Base-by-base conservation (phyloP, 805 yeast genomes). In the Nakazawaea anatomiae region DNA sequence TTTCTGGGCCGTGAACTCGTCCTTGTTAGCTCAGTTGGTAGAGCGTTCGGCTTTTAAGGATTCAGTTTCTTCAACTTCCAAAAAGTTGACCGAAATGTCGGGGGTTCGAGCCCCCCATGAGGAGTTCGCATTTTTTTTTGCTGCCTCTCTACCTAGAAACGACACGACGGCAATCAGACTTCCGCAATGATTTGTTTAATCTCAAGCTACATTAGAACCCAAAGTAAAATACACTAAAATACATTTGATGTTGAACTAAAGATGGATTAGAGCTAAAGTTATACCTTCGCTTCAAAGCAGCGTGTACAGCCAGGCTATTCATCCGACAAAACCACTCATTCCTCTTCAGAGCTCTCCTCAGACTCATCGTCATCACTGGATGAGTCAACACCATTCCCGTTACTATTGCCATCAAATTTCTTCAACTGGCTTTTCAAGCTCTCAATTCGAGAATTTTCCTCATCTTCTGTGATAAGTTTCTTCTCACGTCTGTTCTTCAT, bases 271-370 rank as follows among this genome's bases (percentile, higher is more conserved):
- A 38, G n/a, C 40, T 38, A 34, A 12, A 34, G 36, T 10, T 10
- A 34, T 34, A 34, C 36, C 9, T 10, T 34, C 3, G 36, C 12
- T 10, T 34, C 12, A 18, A 18, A 18, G 25, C 25, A 18, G 25
- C 25, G 25, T 2, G 25, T 18, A 18, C 25, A 18, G 25, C 12
- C 2, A 34, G 12, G 12, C 36, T 34, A 9, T 34, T 10, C 36
- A 39, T 39, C 41, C 36, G 12, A 34, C 18, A 38, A 38, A 11
- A 11, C 11, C 35, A 18, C 40, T 67, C 44, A 83, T 66, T 85
- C 91, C 68, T 86, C 92, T 67, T 85, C 91, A 6, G 84, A 77
- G 63, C 87, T 81, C 65, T 77, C 82, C 52, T 83, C 85, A 56
- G 85, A 79, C 65, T 71, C 78, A 52, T 82, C 84, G 57, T 80